Evolutionary conservation across 441 rosid genomes (phyloP).

Genomic region (Macaranga tanarius): DNA sequence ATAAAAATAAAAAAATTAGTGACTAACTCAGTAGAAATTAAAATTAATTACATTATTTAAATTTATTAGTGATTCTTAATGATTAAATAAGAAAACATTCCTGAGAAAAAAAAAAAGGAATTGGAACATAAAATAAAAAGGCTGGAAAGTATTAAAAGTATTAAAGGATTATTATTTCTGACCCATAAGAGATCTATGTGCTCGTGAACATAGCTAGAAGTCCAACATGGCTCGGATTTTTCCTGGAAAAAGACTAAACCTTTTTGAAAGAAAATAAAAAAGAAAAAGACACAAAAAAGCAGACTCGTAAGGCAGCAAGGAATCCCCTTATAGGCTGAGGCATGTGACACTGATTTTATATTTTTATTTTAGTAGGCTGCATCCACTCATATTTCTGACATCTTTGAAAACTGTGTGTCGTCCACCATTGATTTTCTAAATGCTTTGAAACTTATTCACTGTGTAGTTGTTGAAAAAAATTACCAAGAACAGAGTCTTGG

Average conservation of each 20-base stretch:
- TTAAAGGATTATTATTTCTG: too few relatives aligned
- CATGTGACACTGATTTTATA: slow-evolving; percentile 11
- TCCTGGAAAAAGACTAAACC: background rate
- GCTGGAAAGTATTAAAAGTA: too few relatives aligned
- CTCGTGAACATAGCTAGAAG: background rate
- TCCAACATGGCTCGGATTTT: background rate
- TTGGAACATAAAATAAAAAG: too few relatives aligned
- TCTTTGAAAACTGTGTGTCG: slow-evolving; percentile 28
- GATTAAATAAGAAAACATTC: too few relatives aligned
- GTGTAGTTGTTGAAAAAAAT: background rate
- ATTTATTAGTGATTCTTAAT: too few relatives aligned
- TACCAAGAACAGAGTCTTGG: background rate
- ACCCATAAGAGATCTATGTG: too few relatives aligned
- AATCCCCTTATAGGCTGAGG: background rate
- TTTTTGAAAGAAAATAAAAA: background rate
- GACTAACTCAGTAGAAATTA: too few relatives aligned
- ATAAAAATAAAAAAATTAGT: too few relatives aligned
- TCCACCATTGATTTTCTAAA: slow-evolving; percentile 11
- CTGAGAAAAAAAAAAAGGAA: too few relatives aligned
- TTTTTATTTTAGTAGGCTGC: slow-evolving; percentile 2
- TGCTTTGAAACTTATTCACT: background rate
- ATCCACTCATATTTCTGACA: slow-evolving; percentile 23
- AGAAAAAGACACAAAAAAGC: too few relatives aligned
- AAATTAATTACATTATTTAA: too few relatives aligned
- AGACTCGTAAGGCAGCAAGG: too few relatives aligned